Base-by-base conservation (phyloP, 176 grass and related monocot genomes). In the Lolium multiflorum region DNA sequence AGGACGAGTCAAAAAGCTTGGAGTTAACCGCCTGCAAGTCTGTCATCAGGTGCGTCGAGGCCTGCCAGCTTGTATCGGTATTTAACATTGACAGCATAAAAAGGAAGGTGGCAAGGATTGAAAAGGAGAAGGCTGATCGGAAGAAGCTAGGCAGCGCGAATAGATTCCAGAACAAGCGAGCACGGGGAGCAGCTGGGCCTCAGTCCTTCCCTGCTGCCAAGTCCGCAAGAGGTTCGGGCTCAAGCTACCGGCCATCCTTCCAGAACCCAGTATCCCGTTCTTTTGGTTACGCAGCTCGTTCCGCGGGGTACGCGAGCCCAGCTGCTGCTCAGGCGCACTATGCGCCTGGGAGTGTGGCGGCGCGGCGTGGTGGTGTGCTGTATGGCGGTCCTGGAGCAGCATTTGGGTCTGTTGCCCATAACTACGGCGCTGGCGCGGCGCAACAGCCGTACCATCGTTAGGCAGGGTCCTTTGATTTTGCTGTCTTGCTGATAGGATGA, bases 1-100 rank as follows among this genome's bases (percentile, higher is more conserved):
- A 94, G 92, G 86, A 93, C 78, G 92, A 91, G 3, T 56, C 95
- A 48, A 92, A 56, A 52, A 88, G 38, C 71, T 15, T 87, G 48
- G 92, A 97, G 85, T 84, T 79, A 71, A 89, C 80, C 49, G 92
- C 75, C 65, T 87, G 87, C 74, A 97, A 80, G 84, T 87, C 92
- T 13, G 60, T 97, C 49, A 93, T 97, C 82, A 93, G 82, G 80
- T 97, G 95, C 35, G 91, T 93, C 0, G 87, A 94, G 78, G 67
- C 60, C 16, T 97, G 95, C 85, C 88, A 93, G 16, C 84, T 97
- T 10, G 68, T 86, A 44, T 91, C 92, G 0, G 90, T 79, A 9
- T 97, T 94, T 77, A 94, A 24, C 59, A 71, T 75, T 10, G 82
- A 88, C 1, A 67, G 18, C 41, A 21, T 91, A 48, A 97, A 81